A percentile compares a stretch with the other conserved stretches of the same genome.
Evolutionary conservation across 345 rosid species (phyloP).

Genomic region (Populus pruinosa): DNA sequence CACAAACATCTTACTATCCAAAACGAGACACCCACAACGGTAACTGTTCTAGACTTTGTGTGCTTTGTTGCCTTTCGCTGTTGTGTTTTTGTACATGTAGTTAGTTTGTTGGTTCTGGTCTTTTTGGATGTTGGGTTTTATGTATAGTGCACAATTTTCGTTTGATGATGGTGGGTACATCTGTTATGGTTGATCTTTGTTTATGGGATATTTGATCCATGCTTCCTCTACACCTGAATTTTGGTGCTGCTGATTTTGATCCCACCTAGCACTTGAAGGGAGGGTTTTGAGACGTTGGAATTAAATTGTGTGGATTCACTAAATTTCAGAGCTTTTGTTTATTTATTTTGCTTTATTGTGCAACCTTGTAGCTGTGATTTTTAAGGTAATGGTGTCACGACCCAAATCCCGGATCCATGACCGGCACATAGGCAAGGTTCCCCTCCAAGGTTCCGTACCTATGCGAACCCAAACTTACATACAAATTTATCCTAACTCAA

Average conservation of each 20-base stretch:
- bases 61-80: not conserved
- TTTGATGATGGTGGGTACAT: not conserved
- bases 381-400: not conserved
- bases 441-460: too few relatives aligned
- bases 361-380: not conserved
- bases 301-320: too few relatives aligned
- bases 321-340: not conserved
- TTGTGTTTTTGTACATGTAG: too few relatives aligned
- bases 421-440: too few relatives aligned
- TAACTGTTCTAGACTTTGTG: not conserved
- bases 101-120: too few relatives aligned
- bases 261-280: not conserved
- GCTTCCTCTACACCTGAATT: not conserved
- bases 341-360: not conserved
- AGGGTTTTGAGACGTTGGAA: not conserved
- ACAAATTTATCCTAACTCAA: too few relatives aligned
- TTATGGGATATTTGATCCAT: not conserved
- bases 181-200: not conserved
- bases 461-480: too few relatives aligned
- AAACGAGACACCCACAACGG: not conserved
- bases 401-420: too few relatives aligned
- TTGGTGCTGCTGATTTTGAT: not conserved
- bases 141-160: not conserved
- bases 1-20: too few relatives aligned
- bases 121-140: not conserved